These are phyloP conservation scores for Pythium chondricola DNA, from an alignment of 352 stramenopile species.

Conservation along the genomic window DNA sequence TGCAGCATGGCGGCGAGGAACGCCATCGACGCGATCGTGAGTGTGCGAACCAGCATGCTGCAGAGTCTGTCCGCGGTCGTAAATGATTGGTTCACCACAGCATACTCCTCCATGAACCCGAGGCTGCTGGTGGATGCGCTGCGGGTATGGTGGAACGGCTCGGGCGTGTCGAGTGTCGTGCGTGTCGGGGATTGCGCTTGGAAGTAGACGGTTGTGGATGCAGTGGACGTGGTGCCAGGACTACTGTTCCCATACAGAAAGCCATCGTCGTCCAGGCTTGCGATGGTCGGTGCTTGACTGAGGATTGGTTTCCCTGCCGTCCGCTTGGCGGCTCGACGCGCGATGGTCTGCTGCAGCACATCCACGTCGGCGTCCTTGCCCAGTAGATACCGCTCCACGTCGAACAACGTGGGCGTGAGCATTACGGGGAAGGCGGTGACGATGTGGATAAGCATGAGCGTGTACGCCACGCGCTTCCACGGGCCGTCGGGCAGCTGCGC, in stretches of 20 bases:
- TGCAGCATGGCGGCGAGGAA: conserved; percentile 62
- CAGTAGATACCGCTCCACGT: conserved; percentile 52
- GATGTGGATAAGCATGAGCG: conserved; percentile 55
- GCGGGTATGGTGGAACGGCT: not conserved
- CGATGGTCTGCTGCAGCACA: conserved; percentile 42
- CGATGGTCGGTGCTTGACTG: conserved; percentile 18
- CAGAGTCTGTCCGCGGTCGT: conserved; percentile 37
- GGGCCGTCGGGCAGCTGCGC: conserved; percentile 36
- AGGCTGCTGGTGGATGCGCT: conserved; percentile 5
- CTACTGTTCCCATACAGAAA: conserved; percentile 39
- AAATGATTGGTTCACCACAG: conserved; percentile 20
- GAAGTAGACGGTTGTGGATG: conserved; percentile 7
- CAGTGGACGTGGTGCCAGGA: not conserved
- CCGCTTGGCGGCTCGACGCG: conserved; percentile 24
- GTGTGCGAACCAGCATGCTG: conserved; percentile 41
- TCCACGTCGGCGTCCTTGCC: conserved; percentile 56
- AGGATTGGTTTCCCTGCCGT: conserved; percentile 38
- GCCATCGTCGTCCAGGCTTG: conserved; percentile 34
- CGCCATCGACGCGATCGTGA: conserved; percentile 37
- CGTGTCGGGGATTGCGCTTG: conserved; percentile 16
- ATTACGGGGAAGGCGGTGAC: conserved; percentile 56
- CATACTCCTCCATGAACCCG: conserved; percentile 12
- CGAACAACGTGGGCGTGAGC: conserved; percentile 56
- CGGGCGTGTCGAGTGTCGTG: not conserved
- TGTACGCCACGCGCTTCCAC: conserved; percentile 28